Evolutionary conservation across 345 rosid species (phyloP).

Genomic region (Syzygium aqueum): DNA sequence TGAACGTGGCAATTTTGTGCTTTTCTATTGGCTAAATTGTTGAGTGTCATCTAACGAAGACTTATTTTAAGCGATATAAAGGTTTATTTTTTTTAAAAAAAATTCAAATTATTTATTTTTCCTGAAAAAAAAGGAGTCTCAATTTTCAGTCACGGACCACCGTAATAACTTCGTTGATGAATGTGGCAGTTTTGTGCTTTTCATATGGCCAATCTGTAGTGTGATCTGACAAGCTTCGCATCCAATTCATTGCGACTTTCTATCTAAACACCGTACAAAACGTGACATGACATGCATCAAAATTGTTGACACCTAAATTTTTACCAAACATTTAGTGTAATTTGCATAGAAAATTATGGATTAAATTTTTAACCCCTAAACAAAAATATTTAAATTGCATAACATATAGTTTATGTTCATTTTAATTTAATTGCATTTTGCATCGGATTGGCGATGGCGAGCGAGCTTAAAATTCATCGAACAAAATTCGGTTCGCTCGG

Average conservation of each 20-base stretch:
- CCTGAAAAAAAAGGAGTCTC: background rate
- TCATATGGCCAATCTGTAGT: background rate
- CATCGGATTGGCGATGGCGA: too few relatives aligned
- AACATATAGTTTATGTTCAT: too few relatives aligned
- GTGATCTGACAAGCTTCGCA: background rate
- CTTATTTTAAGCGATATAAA: background rate
- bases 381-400: too few relatives aligned
- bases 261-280: background rate
- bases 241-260: background rate
- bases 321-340: too few relatives aligned
- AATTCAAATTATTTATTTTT: background rate
- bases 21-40: background rate
- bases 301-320: too few relatives aligned
- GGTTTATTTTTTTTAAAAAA: background rate
- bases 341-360: too few relatives aligned
- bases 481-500: too few relatives aligned
- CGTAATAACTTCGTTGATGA: background rate
- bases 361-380: too few relatives aligned
- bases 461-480: too few relatives aligned
- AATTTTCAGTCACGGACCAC: background rate
- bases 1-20: background rate
- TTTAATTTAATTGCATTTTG: too few relatives aligned
- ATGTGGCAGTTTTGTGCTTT: background rate
- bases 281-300: background rate
- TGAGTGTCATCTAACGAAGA: background rate